Percentiles rank a stretch among this genome's conserved stretches.
These are phyloP conservation scores for Sextonia rubra DNA, from an alignment of 164 flowering plant species.

Conservation along the genomic window DNA sequence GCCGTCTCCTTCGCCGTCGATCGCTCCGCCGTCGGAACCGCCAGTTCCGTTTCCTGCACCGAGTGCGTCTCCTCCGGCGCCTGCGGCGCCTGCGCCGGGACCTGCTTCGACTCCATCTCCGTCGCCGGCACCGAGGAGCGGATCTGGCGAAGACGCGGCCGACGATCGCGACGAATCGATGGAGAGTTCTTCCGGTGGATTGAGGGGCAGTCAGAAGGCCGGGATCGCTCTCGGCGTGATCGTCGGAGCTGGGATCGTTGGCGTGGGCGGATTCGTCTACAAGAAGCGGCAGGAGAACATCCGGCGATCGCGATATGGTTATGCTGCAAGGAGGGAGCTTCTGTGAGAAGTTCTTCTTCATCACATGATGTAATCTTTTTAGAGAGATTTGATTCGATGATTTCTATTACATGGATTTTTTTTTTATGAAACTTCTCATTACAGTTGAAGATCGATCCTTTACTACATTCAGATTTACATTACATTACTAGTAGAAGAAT, in stretches of 20 bases:
- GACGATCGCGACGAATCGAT: not conserved
- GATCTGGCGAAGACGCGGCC: not conserved
- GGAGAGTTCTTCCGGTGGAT: slow-evolving; percentile 13
- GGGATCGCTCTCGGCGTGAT: slow-evolving; percentile 34
- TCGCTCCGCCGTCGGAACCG: not conserved
- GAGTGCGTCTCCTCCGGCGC: slow-evolving; percentile 3
- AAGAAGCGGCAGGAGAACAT: slow-evolving; percentile 33
- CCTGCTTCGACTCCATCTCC: slow-evolving; percentile 20
- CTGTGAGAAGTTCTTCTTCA: slow-evolving; percentile 8
- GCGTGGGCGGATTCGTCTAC: slow-evolving; percentile 25
- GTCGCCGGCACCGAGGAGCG: not conserved
- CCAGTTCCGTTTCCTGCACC: not conserved
- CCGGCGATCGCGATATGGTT: slow-evolving; percentile 27
- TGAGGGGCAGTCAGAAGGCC: slow-evolving; percentile 33
- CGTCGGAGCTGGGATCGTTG: slow-evolving; percentile 21
- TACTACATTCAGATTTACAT: no score
- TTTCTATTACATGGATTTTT: not conserved
- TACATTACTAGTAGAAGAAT: no score
- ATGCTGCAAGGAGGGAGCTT: slow-evolving; percentile 24
- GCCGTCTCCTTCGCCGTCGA: slow-evolving; percentile 5
- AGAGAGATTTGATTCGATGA: slow-evolving; percentile 2
- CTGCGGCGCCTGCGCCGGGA: slow-evolving; percentile 6
- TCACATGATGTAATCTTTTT: not conserved
- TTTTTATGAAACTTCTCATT: not conserved
- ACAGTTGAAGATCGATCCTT: no score